Base-by-base conservation (phyloP, 1,284 basidiomycete species). In the Mycosarcoma maydis region DNA sequence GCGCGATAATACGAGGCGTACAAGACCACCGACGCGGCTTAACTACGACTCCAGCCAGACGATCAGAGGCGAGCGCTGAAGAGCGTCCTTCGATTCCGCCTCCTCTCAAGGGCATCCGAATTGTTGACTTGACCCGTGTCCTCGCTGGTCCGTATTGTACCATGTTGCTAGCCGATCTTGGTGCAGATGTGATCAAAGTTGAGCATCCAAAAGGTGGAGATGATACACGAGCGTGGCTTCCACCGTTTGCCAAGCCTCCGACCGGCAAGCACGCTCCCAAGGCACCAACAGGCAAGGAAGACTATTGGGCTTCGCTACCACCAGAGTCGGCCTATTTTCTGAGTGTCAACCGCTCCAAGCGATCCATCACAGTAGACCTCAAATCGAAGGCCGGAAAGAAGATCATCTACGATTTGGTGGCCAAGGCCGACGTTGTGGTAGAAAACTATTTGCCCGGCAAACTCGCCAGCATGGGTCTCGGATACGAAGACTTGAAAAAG, bases 271-370 rank as follows among this genome's bases (percentile, higher is more conserved):
- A 69, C 14, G 66, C 66, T 7, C 48, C 36, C 3, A 67, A 64
- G 32, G 64, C 43, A 13, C 69, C 47, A 24, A 66, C 80, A 22
- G 86, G 86, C 55, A 83, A 88, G 1, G 81, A 86, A 7, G 88
- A 92, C 76, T 77, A 81, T 44, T 83, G 82, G 82, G 68, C 66
- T 23, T 64, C 70, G 13, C 85, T 93, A 0, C 92, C 93, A 4
- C 87, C 92, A 9, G 94, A 97, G 82, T 92, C 91, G 3, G 92
- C 94, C 0, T 98, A 98, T 82, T 98, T 96, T 79, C 86, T 98
- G 14, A 87, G 89, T 2, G 89, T 88, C 1, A 98, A 98, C 82
- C 85, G 94, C 48, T 93, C 92, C 84, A 95, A 95, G 81, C 92
- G 91, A 24, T 75, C 77, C 5, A 86, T 96, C 46, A 94, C 92